phyloP scores from a whole-genome alignment of 768 basidiomycete genomes.

The Austroboletus eburneus region DNA sequence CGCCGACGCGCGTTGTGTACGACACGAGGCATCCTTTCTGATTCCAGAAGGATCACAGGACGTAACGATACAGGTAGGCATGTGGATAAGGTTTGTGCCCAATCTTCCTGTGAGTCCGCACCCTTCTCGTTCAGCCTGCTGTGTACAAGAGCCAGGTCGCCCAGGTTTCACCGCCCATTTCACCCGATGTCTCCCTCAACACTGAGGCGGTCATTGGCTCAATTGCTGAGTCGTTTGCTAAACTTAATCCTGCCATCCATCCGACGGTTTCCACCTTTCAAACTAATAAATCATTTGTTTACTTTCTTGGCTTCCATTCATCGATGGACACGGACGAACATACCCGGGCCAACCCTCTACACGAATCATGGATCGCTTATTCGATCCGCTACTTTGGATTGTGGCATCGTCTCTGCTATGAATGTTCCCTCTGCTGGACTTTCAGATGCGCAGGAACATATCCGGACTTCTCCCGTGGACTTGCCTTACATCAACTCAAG shows the following conservation, averaged over 20 bases:
- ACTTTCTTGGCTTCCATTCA: slow-evolving; percentile 2
- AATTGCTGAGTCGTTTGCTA: background rate
- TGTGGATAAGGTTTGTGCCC: too few relatives aligned
- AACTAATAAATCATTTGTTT: background rate
- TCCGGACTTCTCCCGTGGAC: slow-evolving; percentile 11
- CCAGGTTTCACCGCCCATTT: background rate
- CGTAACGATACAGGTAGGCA: background rate
- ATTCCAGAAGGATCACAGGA: background rate
- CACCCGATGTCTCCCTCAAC: background rate
- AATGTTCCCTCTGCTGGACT: slow-evolving; percentile 4
- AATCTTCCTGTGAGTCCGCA: too few relatives aligned
- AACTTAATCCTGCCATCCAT: background rate
- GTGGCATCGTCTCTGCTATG: slow-evolving; percentile 14
- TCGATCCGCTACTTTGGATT: background rate
- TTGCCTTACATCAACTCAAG: slow-evolving; percentile 8
- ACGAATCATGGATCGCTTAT: background rate
- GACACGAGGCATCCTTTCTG: too few relatives aligned
- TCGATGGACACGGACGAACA: background rate
- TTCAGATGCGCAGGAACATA: slow-evolving; percentile 1
- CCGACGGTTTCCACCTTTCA: background rate
- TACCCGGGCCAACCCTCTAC: background rate
- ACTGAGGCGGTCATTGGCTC: background rate
- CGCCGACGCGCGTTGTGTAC: too few relatives aligned
- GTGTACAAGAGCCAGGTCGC: too few relatives aligned
- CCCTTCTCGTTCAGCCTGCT: too few relatives aligned